Percentiles rank a stretch among this genome's conserved stretches.
phyloP scores from a whole-genome alignment of 2,329 filamentous ascomycete species.

The Juglanconis sp. region DNA sequence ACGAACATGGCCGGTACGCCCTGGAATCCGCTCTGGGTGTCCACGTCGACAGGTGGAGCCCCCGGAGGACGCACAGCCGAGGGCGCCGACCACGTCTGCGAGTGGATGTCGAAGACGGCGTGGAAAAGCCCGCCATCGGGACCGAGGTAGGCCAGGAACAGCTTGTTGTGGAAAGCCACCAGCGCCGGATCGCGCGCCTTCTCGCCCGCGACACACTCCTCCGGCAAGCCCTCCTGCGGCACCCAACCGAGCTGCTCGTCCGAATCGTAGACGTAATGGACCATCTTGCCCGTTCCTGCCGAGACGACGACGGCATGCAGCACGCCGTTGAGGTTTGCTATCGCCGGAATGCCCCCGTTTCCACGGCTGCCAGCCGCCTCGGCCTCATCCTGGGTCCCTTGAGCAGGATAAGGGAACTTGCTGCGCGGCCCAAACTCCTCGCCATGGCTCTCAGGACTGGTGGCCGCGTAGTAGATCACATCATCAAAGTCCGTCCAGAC shows the following conservation, averaged over 20 bases:
- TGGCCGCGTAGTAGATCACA: conserved; percentile 30
- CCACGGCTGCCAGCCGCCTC: not conserved
- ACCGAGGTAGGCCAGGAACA: conserved; percentile 30
- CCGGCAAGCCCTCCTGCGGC: conserved; percentile 20
- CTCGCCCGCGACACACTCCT: conserved; percentile 23
- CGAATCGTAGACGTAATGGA: conserved; percentile 31
- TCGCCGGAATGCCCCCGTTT: conserved; percentile 28
- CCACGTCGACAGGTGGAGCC: conserved; percentile 12
- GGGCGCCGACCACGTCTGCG: conserved; percentile 18
- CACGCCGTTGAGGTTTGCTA: conserved; percentile 31
- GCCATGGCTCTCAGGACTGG: conserved; percentile 22
- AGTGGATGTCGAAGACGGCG: conserved; percentile 24
- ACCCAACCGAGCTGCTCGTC: conserved; percentile 25
- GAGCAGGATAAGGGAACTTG: conserved; percentile 23
- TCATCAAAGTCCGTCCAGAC: conserved; percentile 29
- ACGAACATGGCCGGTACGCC: conserved; percentile 34
- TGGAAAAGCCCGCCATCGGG: conserved; percentile 26
- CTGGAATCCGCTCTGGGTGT: conserved; percentile 4
- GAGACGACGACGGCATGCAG: conserved; percentile 31
- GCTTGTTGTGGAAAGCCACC: conserved; percentile 33
- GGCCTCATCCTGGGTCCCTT: not conserved
- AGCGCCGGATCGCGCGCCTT: conserved; percentile 26
- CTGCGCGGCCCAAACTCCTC: conserved; percentile 25
- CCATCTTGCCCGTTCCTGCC: conserved; percentile 25
- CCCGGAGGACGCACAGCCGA: not conserved